Base-by-base conservation (phyloP, 2,329 filamentous ascomycete genomes). In the Trichophyton simii region DNA sequence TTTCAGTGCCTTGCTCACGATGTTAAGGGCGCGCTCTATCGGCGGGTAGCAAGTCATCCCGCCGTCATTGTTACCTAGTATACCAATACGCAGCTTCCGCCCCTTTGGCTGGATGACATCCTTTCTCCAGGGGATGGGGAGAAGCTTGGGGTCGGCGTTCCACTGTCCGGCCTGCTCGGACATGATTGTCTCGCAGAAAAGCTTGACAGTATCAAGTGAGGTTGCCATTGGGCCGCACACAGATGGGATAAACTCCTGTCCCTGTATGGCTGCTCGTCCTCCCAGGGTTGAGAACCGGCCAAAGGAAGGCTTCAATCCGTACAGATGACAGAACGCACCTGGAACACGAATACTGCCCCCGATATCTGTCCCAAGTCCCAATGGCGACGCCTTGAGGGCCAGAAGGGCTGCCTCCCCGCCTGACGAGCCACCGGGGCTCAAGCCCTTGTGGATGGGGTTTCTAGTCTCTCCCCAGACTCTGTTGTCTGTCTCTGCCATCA, bases 401-500 rank as follows among this genome's bases (percentile, higher is more conserved):
- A 74, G 68, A 57, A 74, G 61, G 2, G 72, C 72, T 3, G 68
- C 69, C 63, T 75, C 72, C 9, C 72, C 73, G 15, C 73, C 73
- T 6, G 69, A 72, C 1, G 70, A 72, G 1, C 73, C 73, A 3
- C 73, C 73, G 3, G 71, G 68, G 1, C 68, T 72, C 4, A 72
- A 66, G 2, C 66, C 67, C 20, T 71, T 72, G 59, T 74, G 71
- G 4, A 68, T 66, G 0, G 73, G 70, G 31, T 74, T 74, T 44
- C 72, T 70, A 0, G 73, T 75, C 52, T 76, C 72, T 15, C 75
- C 76, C 68, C 73, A 76, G 13, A 78, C 68, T 63, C 75, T 72
- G 66, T 73, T 77, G 34, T 72, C 72, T 2, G 74, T 75, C 61
- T 77, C 76, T 52, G 72, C 72, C 68, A 75, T 75, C 75, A 78